These are phyloP conservation scores for Debaryomyces fabryi DNA, from an alignment of 1,139 yeast species.

Conservation along the genomic window DNA sequence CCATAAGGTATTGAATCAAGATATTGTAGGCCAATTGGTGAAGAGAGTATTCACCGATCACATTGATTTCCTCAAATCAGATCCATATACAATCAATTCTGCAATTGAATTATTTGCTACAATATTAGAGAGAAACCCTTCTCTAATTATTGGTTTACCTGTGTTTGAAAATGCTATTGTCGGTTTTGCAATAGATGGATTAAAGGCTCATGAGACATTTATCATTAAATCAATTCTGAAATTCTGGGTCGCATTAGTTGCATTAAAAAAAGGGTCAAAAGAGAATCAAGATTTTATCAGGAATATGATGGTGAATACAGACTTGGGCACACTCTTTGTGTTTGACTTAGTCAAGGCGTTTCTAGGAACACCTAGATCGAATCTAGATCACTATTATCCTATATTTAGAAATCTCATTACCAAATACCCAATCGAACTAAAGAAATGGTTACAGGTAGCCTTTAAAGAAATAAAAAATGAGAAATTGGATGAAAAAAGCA, in stretches of 20 bases:
- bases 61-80: constrained; percentile 41
- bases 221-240: constrained; percentile 61
- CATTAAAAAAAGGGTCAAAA: constrained; percentile 54
- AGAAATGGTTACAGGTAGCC: constrained; percentile 46
- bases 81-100: constrained; percentile 57
- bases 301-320: constrained; percentile 33
- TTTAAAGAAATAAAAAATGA: constrained; percentile 31
- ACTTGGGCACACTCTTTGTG: constrained; percentile 40
- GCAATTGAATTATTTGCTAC: constrained; percentile 46
- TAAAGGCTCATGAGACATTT: constrained; percentile 63
- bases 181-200: constrained; percentile 45
- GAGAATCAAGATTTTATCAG: constrained; percentile 47
- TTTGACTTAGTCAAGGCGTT: constrained; percentile 38
- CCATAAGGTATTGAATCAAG: constrained; percentile 28
- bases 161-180: constrained; percentile 39
- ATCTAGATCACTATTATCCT: constrained; percentile 57
- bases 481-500: constrained; percentile 25
- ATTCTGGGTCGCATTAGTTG: constrained; percentile 66
- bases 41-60: constrained; percentile 33
- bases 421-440: constrained; percentile 52
- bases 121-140: constrained; percentile 54
- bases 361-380: constrained; percentile 59
- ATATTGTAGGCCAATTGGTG: constrained; percentile 31
- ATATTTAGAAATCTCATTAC: constrained; percentile 56
- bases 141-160: constrained; percentile 42